Evolutionary conservation across 2,329 filamentous ascomycete species (phyloP).

Genomic region (Pseudocercospora crystallina): DNA sequence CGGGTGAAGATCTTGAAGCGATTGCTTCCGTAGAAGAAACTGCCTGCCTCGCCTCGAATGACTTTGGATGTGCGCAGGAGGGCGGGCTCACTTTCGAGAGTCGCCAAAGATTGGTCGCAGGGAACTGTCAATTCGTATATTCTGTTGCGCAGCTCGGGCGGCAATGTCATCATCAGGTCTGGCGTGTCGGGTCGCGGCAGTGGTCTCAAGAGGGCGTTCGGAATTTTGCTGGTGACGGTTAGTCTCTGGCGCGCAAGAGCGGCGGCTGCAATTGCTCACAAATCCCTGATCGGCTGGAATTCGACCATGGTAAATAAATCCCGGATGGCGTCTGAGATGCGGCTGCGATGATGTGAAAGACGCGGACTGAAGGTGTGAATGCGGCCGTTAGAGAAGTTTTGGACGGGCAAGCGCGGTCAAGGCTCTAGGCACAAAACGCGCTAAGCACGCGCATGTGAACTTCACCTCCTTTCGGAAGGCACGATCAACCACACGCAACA

Average conservation of each 20-base stretch:
- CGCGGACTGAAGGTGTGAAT: too few relatives aligned
- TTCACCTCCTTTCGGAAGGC: too few relatives aligned
- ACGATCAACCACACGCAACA: slow-evolving; percentile 12
- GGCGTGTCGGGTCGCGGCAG: slow-evolving; percentile 1
- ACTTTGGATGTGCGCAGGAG: slow-evolving; percentile 11
- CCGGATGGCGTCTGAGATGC: too few relatives aligned
- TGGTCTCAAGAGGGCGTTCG: slow-evolving; percentile 1
- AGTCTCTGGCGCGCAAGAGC: background rate
- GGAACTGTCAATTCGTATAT: slow-evolving; percentile 1
- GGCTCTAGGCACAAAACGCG: too few relatives aligned
- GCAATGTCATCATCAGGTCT: slow-evolving; percentile 7
- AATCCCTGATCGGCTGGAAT: too few relatives aligned
- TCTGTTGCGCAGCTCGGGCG: slow-evolving; percentile 8
- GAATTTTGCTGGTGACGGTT: slow-evolving; percentile 1
- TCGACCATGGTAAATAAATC: too few relatives aligned
- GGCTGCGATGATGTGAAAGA: too few relatives aligned
- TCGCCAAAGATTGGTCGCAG: background rate
- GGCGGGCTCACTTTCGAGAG: background rate
- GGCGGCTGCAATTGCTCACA: too few relatives aligned
- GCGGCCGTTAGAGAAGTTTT: too few relatives aligned
- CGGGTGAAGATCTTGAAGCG: background rate
- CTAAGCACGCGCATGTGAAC: too few relatives aligned
- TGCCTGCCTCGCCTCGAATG: slow-evolving; percentile 14
- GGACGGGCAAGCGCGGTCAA: too few relatives aligned
- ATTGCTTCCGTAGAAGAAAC: slow-evolving; percentile 16